phyloP scores from a whole-genome alignment of 2,329 filamentous ascomycete genomes.

The Colletotrichum sp. region DNA sequence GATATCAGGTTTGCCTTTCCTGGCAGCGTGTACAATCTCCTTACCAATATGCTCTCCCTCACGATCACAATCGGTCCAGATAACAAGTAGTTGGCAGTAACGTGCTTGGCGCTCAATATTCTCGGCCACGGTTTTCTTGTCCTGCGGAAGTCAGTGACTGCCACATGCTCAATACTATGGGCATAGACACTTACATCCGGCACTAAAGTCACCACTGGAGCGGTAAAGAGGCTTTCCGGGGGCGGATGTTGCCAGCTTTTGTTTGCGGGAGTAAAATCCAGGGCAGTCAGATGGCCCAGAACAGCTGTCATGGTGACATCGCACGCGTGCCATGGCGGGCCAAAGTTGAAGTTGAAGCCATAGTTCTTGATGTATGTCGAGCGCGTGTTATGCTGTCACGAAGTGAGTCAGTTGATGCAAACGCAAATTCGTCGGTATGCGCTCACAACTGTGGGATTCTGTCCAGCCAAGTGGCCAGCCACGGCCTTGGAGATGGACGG shows the following conservation, averaged over 20 bases:
- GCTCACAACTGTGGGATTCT: conserved; percentile 71
- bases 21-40: conserved; percentile 85
- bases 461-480: conserved; percentile 85
- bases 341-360: conserved; percentile 88
- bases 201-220: conserved; percentile 73
- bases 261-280: conserved; percentile 77
- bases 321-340: conserved; percentile 78
- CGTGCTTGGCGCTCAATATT: conserved; percentile 85
- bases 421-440: background rate
- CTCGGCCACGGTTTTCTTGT: conserved; percentile 79
- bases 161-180: background rate
- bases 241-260: conserved; percentile 83
- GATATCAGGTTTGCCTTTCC: conserved; percentile 73
- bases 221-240: conserved; percentile 80
- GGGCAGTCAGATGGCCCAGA: conserved; percentile 81
- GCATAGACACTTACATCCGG: conserved; percentile 58
- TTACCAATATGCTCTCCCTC: conserved; percentile 96
- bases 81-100: conserved; percentile 77
- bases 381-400: conserved; percentile 66
- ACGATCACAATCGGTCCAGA: conserved; percentile 98
- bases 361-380: conserved; percentile 93
- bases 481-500: conserved; percentile 96
- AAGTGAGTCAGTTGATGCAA: conserved; percentile 25
- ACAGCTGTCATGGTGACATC: conserved; percentile 94
- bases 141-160: conserved; percentile 47